These are phyloP conservation scores for Glycine soja DNA, from an alignment of 306 rosid genomes.

Conservation along the genomic window DNA sequence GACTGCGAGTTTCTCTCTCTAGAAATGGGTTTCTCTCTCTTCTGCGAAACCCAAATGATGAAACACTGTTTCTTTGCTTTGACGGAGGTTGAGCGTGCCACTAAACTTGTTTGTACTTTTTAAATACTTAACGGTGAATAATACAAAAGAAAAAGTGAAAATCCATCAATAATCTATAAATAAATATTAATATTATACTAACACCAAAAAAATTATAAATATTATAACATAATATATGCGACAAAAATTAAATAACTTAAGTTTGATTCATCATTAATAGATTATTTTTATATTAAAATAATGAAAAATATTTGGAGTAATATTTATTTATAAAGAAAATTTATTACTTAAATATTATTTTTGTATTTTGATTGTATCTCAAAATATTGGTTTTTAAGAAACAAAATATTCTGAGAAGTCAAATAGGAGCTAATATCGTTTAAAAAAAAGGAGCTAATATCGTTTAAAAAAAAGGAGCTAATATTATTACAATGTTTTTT, in stretches of 20 bases:
- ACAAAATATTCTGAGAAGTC: too few species aligned
- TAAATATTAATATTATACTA: too few species aligned
- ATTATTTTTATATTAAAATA: background rate
- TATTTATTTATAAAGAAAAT: too few species aligned
- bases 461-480: too few species aligned
- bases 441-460: too few species aligned
- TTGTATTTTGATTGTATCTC: too few species aligned
- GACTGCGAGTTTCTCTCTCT: slow-evolving; percentile 47
- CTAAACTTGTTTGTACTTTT: slow-evolving; percentile 35
- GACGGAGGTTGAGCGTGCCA: slow-evolving; percentile 30
- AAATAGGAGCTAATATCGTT: too few species aligned
- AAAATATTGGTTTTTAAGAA: too few species aligned
- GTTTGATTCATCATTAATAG: background rate
- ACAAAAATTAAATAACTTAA: background rate
- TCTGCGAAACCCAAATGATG: background rate
- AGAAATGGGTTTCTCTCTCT: slow-evolving; percentile 41
- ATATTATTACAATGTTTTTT: too few species aligned
- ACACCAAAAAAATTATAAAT: too few species aligned
- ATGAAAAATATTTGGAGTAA: too few species aligned
- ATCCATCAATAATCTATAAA: background rate
- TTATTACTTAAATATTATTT: too few species aligned
- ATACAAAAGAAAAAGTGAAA: slow-evolving; percentile 1
- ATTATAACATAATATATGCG: background rate
- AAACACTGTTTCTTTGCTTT: slow-evolving; percentile 38
- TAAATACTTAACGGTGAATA: slow-evolving; percentile 55